Conservation (phyloP, 2,329 filamentous ascomycete species). For the Xylariales sp. region DNA sequence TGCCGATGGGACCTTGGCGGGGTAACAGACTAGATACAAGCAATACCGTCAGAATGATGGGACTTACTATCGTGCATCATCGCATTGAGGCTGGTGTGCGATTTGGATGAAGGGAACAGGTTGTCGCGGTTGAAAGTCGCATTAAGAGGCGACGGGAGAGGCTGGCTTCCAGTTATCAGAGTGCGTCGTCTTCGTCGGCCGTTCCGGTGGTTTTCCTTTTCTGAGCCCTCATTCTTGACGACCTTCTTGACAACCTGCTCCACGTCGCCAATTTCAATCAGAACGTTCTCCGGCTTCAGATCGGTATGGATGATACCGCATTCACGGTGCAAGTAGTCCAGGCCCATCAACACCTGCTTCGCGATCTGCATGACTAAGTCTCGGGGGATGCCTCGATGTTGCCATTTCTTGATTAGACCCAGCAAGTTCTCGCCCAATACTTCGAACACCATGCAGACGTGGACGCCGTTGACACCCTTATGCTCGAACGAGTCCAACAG, state of each 20-base stretch:
- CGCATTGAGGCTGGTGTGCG: conserved; percentile 75
- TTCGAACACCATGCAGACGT: conserved; percentile 99
- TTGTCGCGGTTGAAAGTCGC: conserved; percentile 81
- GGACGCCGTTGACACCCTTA: conserved; percentile 91
- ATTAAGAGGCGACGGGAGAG: conserved; percentile 89
- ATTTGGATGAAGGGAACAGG: conserved; percentile 58
- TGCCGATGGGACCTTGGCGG: no score
- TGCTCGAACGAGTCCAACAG: conserved; percentile 96
- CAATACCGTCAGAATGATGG: no score
- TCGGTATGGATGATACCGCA: conserved; percentile 99
- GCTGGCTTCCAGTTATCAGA: conserved; percentile 94
- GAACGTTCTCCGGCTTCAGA: conserved; percentile 93
- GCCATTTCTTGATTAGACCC: conserved; percentile 96
- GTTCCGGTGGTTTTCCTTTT: conserved; percentile 88
- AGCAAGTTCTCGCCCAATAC: conserved; percentile 92
- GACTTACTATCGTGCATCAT: conserved; percentile 71
- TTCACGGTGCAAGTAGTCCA: conserved; percentile 95
- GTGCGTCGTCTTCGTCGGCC: conserved; percentile 85
- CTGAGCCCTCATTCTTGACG: conserved; percentile 71
- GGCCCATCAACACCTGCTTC: conserved; percentile 90
- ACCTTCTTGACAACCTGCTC: conserved; percentile 97
- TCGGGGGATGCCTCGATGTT: conserved; percentile 95
- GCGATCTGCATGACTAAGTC: conserved; percentile 97
- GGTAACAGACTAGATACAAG: no score
- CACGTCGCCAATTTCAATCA: conserved; percentile 98